phyloP scores from a whole-genome alignment of 2,329 filamentous ascomycete genomes.

The Passalora sequoiae region DNA sequence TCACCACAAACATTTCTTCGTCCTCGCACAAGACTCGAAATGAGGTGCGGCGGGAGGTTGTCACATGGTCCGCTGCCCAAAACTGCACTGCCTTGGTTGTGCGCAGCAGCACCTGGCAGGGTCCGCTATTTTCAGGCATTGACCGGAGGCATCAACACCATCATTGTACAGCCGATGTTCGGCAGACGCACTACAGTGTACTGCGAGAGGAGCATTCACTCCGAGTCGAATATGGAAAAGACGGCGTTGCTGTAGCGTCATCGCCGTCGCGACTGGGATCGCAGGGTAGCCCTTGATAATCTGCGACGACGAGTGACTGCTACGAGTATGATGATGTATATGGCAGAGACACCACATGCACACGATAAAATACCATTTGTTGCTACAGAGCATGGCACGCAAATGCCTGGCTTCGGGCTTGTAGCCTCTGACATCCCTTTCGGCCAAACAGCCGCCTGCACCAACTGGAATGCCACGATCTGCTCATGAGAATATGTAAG shows the following conservation, averaged over 20 bases:
- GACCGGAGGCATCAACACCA: background rate
- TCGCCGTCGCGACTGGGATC: too few relatives aligned
- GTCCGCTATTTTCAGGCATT: too few relatives aligned
- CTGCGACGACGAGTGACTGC: too few relatives aligned
- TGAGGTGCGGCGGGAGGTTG: background rate
- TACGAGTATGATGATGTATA: too few relatives aligned
- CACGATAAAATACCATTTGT: too few relatives aligned
- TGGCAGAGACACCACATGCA: too few relatives aligned
- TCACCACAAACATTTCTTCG: background rate
- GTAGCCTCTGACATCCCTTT: constrained; percentile 6
- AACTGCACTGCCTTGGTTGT: too few relatives aligned
- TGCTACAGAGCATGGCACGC: too few relatives aligned
- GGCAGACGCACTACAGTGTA: too few relatives aligned
- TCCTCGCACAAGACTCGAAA: background rate
- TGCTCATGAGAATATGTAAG: background rate
- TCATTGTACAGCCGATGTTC: too few relatives aligned
- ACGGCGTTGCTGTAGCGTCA: background rate
- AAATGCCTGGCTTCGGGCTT: background rate
- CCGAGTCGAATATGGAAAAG: background rate
- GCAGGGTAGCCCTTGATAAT: background rate
- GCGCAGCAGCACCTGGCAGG: too few relatives aligned
- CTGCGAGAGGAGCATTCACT: background rate
- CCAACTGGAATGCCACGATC: constrained; percentile 9
- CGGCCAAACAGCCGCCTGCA: constrained; percentile 4
- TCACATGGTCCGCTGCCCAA: too few relatives aligned